These are phyloP conservation scores for Starmerella stigmatis DNA, from an alignment of 805 yeast species.

Conservation along the genomic window DNA sequence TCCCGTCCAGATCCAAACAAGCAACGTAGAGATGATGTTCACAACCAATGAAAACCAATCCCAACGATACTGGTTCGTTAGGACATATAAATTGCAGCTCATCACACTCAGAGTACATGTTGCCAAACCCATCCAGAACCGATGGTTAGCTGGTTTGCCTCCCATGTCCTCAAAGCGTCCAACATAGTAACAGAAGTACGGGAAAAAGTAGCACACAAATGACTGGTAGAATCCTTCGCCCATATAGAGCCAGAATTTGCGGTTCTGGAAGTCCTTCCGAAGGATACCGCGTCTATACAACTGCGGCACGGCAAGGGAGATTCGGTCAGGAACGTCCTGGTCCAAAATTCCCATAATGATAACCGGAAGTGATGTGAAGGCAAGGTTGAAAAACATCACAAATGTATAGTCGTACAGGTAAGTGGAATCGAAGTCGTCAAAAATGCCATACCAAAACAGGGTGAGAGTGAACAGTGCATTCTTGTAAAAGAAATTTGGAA, in stretches of 20 bases:
- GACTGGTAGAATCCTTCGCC: slow-evolving; percentile 68
- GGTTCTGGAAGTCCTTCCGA: slow-evolving; percentile 52
- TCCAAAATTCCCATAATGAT: slow-evolving; percentile 63
- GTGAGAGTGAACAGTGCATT: slow-evolving; percentile 65
- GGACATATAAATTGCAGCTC: slow-evolving; percentile 54
- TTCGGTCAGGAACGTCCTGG: slow-evolving; percentile 63
- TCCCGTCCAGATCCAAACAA: slow-evolving; percentile 71
- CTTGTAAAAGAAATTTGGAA: slow-evolving; percentile 71
- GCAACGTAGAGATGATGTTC: slow-evolving; percentile 44
- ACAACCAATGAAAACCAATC: slow-evolving; percentile 57
- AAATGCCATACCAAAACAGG: slow-evolving; percentile 70
- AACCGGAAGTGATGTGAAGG: slow-evolving; percentile 73
- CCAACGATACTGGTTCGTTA: slow-evolving; percentile 67
- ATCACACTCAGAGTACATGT: slow-evolving; percentile 54
- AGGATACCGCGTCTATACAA: slow-evolving; percentile 59
- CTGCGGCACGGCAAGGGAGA: slow-evolving; percentile 60
- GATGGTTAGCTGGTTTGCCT: slow-evolving; percentile 36
- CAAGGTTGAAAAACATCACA: slow-evolving; percentile 70
- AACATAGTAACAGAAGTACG: slow-evolving; percentile 46
- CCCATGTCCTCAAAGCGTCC: slow-evolving; percentile 30
- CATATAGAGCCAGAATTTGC: slow-evolving; percentile 54
- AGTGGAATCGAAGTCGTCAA: slow-evolving; percentile 59
- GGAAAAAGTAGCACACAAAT: slow-evolving; percentile 56
- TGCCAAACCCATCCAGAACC: slow-evolving; percentile 63
- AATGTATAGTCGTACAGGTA: slow-evolving; percentile 69